These are phyloP conservation scores for Neurospora tetraspora DNA, from an alignment of 495 filamentous ascomycete genomes.

Conservation along the genomic window DNA sequence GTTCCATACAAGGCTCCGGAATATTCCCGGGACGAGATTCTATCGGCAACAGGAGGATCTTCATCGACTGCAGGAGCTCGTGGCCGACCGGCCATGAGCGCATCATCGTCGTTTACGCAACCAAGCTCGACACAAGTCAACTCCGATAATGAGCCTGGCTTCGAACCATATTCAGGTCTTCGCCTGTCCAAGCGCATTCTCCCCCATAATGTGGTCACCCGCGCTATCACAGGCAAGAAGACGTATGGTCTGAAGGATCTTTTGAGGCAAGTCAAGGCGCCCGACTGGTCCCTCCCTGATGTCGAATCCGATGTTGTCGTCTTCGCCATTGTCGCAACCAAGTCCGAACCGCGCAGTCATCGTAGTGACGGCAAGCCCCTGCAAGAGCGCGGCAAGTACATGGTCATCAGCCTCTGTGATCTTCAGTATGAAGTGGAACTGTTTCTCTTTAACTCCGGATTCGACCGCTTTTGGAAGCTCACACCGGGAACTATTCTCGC, in stretches of 20 bases:
- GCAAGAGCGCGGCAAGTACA: constrained; percentile 66
- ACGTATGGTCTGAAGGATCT: constrained; percentile 73
- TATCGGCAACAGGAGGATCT: constrained; percentile 23
- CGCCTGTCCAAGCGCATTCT: constrained; percentile 82
- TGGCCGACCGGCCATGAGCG: not conserved
- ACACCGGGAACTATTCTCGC: constrained; percentile 79
- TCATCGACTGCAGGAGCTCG: not conserved
- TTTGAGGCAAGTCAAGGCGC: constrained; percentile 68
- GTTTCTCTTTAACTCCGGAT: constrained; percentile 84
- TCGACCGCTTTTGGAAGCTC: constrained; percentile 84
- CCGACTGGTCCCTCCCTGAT: constrained; percentile 76
- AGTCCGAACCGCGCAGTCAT: constrained; percentile 68
- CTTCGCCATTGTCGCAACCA: constrained; percentile 75
- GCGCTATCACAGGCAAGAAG: constrained; percentile 66
- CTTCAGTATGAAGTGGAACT: constrained; percentile 85
- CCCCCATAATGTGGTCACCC: constrained; percentile 65
- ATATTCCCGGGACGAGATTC: constrained; percentile 55
- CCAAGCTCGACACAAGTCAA: not conserved
- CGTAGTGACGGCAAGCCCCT: constrained; percentile 41
- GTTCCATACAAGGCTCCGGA: constrained; percentile 36
- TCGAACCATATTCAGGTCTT: constrained; percentile 77
- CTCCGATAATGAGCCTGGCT: constrained; percentile 32
- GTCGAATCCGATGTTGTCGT: constrained; percentile 79
- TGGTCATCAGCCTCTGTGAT: constrained; percentile 82
- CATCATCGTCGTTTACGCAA: not conserved